Evolutionary conservation across 2,329 filamentous ascomycete species (phyloP).

Genomic region (Penicillium sp.): DNA sequence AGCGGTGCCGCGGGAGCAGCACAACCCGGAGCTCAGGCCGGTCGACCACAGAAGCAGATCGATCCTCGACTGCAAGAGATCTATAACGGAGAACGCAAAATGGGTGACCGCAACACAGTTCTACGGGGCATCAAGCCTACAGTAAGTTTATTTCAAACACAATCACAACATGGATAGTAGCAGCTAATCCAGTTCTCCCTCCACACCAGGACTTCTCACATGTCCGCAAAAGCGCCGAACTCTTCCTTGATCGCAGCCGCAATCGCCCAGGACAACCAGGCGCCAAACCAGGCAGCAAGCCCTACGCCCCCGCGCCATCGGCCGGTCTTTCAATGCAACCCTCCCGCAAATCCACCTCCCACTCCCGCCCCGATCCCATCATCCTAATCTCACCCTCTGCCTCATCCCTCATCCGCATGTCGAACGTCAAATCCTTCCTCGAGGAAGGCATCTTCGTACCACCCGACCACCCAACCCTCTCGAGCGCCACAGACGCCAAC

Average conservation of each 20-base stretch:
- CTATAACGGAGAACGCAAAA: constrained; percentile 83
- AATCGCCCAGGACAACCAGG: constrained; percentile 36
- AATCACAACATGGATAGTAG: not conserved
- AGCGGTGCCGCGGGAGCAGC: constrained; percentile 43
- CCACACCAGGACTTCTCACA: constrained; percentile 80
- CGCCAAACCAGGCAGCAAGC: constrained; percentile 35
- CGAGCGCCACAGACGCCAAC: constrained; percentile 63
- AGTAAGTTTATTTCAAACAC: constrained; percentile 46
- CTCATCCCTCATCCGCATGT: constrained; percentile 88
- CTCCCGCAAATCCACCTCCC: constrained; percentile 39
- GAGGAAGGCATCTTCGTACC: constrained; percentile 77
- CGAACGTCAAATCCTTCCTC: constrained; percentile 93
- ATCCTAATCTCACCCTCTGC: constrained; percentile 95
- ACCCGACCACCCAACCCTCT: constrained; percentile 60
- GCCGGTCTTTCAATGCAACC: constrained; percentile 38
- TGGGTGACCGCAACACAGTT: constrained; percentile 87
- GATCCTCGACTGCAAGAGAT: constrained; percentile 83
- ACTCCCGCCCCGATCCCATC: constrained; percentile 68
- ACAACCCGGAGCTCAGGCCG: constrained; percentile 27
- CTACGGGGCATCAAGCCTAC: constrained; percentile 84
- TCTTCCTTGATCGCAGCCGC: constrained; percentile 63
- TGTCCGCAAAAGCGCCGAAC: constrained; percentile 77
- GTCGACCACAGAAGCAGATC: constrained; percentile 61
- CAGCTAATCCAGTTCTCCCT: constrained; percentile 9
- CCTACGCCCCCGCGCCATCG: constrained; percentile 35